Base-by-base conservation (phyloP, 257 asterid species). In the Eucommia ulmoides region DNA sequence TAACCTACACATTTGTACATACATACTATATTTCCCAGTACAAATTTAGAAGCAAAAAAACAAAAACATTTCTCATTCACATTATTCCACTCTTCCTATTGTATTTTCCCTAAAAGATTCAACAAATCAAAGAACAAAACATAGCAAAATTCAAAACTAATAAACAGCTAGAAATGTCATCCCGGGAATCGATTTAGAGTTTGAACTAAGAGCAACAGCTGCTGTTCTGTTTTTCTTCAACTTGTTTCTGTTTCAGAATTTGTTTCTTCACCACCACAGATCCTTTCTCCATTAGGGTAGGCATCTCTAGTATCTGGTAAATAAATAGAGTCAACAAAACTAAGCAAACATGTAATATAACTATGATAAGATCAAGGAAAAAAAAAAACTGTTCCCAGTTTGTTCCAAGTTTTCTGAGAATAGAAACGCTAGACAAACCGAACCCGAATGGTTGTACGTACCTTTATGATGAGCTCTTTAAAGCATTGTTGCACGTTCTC, bases 271-370 rank as follows among this genome's bases (percentile, higher is more conserved):
- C 81, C 0, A 81, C 87, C 23, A 64, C 55, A 3, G 96, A 87
- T 41, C 96, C 96, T 68, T 87, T 80, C 72, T 87, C 96, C 63
- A 76, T 49, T 54, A 87, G 66, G 59, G 83, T 80, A 38, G 96
- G 96, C 22, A 66, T 84, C 60, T 83, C 89, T 25, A 87, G 59
- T 49, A 87, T 83, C 96, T 87, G 84, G 9, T 10, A 9, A 35
- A 1, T 3, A 3, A 15, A 4, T 2, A 10, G 44, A 35, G 11
- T 3, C 11, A 18, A 10, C n/a, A 6, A 9, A 35, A 35, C 44
- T 2, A 15, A 26, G 8, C 38, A 26, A 26, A 12, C 38, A 26
- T 4, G 8, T 4, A 54, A 56, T 59, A 24, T 24, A 41, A 35
- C 23, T 24, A 6, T 59, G 14, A 12, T n/a, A 33, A n/a, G 44